Evolutionary conservation across 140 eudicot genomes (phyloP), one percentile per base, ranked within the genome.

Genomic region (Bidens hawaiensis): DNA sequence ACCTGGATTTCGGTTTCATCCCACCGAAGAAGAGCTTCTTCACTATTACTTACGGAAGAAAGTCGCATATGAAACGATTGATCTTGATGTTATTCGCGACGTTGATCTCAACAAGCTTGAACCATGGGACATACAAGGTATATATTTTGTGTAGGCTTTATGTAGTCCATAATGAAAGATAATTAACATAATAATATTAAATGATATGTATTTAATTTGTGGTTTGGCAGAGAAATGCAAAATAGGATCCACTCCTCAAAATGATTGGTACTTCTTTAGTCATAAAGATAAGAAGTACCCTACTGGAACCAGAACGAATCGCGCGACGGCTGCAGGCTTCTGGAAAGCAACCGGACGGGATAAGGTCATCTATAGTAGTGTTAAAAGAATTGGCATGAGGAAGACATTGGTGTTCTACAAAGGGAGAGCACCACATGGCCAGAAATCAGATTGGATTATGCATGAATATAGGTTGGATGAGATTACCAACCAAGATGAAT

Each of bases 271-370:
- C 70, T 85, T 85, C 36, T 85, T 83, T 62, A 86, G 95, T 68
- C 95, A 86, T 66, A 86, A 86, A 56, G 95, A 87, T 51, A 87
- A 87, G 78, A 87, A 87, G 75, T 87, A 87, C 25, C 95, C 95
- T 1, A 83, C 95, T 0, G 95, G 95, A 18, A 87, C 93, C 0
- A 61, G 90, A 31, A 86, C 95, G 0, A 86, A 86, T 41, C 81
- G 95, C 19, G 95, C 95, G 0, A 87, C 95, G 2, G 79, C 85
- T 6, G 85, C 91, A 0, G 95, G 95, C 25, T 87, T 87, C 60
- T 87, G 95, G 95, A 87, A 87, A 67, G 95, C 95, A 4, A 87
- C 95, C 0, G 95, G 95, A 0, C 75, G 95, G 0, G 95, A 87
- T 65, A 87, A 87, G 74, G 87, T 81, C 15, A 87, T 87, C 11